phyloP scores from a whole-genome alignment of 129 eudicot species.

The Centrapalus pauciflorus region DNA sequence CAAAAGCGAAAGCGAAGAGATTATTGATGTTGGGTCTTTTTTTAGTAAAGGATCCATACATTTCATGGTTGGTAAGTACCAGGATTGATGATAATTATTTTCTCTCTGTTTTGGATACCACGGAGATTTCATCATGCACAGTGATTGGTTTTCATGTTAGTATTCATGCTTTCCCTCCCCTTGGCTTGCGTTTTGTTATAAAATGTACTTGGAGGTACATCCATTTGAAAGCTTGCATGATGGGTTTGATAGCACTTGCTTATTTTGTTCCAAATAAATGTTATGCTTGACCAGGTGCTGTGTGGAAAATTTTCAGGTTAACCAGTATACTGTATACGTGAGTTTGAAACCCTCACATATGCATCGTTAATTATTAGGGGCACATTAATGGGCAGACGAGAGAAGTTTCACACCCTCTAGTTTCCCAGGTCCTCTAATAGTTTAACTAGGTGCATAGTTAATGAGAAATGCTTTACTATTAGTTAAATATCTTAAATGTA shows the following conservation, averaged over 20 bases:
- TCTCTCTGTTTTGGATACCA: too few species aligned
- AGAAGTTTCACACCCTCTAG: neutral
- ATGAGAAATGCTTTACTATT: neutral
- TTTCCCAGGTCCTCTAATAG: neutral
- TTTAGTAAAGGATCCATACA: neutral
- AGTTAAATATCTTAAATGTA: neutral
- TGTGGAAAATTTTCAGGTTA: too few species aligned
- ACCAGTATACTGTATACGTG: too few species aligned
- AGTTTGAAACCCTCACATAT: neutral
- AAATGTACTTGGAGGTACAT: neutral
- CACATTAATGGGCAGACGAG: neutral
- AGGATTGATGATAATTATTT: neutral
- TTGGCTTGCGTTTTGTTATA: neutral
- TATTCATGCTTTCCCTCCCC: neutral
- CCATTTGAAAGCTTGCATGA: neutral
- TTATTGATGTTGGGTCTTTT: neutral
- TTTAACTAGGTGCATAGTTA: neutral
- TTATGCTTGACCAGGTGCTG: neutral
- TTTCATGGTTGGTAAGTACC: neutral
- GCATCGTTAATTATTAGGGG: neutral
- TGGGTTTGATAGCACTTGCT: neutral
- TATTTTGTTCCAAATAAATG: neutral
- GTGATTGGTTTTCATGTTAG: neutral
- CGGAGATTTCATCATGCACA: neutral
- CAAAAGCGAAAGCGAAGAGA: neutral